These are phyloP conservation scores for Wickerhamiella brachini DNA, from an alignment of 805 yeast genomes.

Conservation along the genomic window DNA sequence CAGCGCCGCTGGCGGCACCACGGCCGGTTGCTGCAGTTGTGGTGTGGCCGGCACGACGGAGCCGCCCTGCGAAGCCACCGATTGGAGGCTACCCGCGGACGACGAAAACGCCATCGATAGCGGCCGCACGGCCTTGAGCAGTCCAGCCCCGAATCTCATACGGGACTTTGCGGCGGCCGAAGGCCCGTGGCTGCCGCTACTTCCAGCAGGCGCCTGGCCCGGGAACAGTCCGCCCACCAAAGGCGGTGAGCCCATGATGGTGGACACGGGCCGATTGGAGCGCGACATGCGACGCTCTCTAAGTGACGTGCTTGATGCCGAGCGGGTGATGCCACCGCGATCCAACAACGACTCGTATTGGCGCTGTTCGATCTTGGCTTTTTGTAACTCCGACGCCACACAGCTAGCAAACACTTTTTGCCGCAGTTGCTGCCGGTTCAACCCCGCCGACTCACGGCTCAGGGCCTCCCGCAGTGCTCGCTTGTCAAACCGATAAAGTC, in stretches of 20 bases:
- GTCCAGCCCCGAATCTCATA: constrained; percentile 22
- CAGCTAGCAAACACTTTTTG: constrained; percentile 33
- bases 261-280: constrained; percentile 4
- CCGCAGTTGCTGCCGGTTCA: constrained; percentile 24
- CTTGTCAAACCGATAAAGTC: constrained; percentile 20
- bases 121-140: constrained; percentile 28
- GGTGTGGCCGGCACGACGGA: neutral
- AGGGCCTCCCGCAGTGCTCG: constrained; percentile 29
- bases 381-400: constrained; percentile 36
- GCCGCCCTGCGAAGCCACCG: neutral
- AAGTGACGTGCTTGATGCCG: constrained; percentile 3
- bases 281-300: constrained; percentile 5
- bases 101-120: constrained; percentile 26
- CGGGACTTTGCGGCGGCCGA: constrained; percentile 18
- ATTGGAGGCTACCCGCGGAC: neutral
- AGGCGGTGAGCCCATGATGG: constrained; percentile 1
- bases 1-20: constrained; percentile 39
- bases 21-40: constrained; percentile 15
- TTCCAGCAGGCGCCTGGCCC: neutral
- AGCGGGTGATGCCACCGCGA: neutral
- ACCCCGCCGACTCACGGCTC: constrained; percentile 30
- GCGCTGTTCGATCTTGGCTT: constrained; percentile 37
- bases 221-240: neutral
- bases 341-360: constrained; percentile 28
- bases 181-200: neutral